A percentile compares a stretch with the other conserved stretches of the same genome.
Conservation (phyloP, 495 filamentous ascomycete species). For the Aspergillus bertholletiae region DNA sequence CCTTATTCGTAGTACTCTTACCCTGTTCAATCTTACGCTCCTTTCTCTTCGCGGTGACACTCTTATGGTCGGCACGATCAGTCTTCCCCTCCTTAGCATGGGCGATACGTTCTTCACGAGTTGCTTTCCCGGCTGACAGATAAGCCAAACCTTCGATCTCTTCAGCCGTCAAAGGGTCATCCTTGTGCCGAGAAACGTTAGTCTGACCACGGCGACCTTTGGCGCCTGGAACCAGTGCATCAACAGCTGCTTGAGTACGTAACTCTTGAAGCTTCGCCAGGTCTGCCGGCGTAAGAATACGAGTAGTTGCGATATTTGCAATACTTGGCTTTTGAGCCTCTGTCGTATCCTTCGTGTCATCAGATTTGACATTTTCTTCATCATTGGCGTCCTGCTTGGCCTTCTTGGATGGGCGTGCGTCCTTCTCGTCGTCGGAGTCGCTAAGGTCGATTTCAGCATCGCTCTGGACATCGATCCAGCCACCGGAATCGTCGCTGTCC, state of each 20-base stretch:
- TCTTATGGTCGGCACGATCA: slow-evolving; percentile 72
- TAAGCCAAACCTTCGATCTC: slow-evolving; percentile 73
- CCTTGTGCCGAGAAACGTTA: slow-evolving; percentile 58
- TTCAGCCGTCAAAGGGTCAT: slow-evolving; percentile 81
- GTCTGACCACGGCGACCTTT: slow-evolving; percentile 40
- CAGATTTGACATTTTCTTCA: slow-evolving; percentile 19
- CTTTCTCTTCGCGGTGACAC: slow-evolving; percentile 73
- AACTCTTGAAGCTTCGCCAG: slow-evolving; percentile 90
- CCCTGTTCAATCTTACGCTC: slow-evolving; percentile 80
- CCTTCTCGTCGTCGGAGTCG: slow-evolving; percentile 66
- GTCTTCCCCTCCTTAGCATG: slow-evolving; percentile 73
- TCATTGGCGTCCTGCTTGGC: slow-evolving; percentile 31
- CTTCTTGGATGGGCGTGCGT: slow-evolving; percentile 63
- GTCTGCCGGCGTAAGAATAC: slow-evolving; percentile 88
- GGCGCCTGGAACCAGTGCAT: slow-evolving; percentile 50
- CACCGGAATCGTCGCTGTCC: slow-evolving; percentile 73
- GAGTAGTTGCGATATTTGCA: slow-evolving; percentile 80
- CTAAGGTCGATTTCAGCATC: slow-evolving; percentile 76
- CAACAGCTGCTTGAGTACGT: slow-evolving; percentile 64
- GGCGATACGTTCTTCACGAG: slow-evolving; percentile 78
- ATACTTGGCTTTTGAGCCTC: slow-evolving; percentile 56
- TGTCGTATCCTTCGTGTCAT: slow-evolving; percentile 15
- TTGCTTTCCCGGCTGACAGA: slow-evolving; percentile 67
- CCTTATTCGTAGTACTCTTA: slow-evolving; percentile 95
- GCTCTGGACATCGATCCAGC: slow-evolving; percentile 89